Conservation (phyloP, 2,329 filamentous ascomycete genomes). For the Delphinella strobiligena region DNA sequence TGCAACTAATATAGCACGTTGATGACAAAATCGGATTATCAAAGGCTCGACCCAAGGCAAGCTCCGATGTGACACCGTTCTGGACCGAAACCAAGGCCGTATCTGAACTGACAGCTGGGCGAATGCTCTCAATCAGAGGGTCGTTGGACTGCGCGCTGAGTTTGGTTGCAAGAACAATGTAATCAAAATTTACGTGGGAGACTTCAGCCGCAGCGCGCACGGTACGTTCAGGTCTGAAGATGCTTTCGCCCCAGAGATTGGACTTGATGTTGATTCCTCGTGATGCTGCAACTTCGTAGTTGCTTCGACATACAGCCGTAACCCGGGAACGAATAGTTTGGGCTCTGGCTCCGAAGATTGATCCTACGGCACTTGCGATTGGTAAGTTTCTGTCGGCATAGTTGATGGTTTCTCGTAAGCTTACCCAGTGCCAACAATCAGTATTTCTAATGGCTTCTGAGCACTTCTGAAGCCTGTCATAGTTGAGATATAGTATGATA, state of each 20-base stretch:
- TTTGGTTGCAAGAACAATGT: slow-evolving; percentile 15
- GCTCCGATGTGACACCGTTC: slow-evolving; percentile 15
- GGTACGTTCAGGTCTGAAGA: slow-evolving; percentile 13
- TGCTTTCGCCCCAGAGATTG: slow-evolving; percentile 14
- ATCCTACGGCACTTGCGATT: slow-evolving; percentile 12
- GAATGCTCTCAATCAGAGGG: slow-evolving; percentile 10
- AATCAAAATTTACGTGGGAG: slow-evolving; percentile 12
- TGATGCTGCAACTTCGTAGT: slow-evolving; percentile 11
- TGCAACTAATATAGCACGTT: slow-evolving; percentile 15
- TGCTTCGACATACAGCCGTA: slow-evolving; percentile 15
- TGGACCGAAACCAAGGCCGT: slow-evolving; percentile 14
- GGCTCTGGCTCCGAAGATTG: slow-evolving; percentile 16
- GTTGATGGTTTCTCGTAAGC: not conserved
- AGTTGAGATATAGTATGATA: no score
- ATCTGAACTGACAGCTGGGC: slow-evolving; percentile 7
- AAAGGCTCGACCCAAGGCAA: slow-evolving; percentile 11
- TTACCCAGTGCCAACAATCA: not conserved
- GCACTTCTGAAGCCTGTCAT: not conserved
- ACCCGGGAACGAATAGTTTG: slow-evolving; percentile 12
- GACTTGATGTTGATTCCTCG: slow-evolving; percentile 12
- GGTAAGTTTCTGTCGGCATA: not conserved
- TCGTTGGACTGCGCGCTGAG: slow-evolving; percentile 10
- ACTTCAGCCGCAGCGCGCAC: slow-evolving; percentile 7
- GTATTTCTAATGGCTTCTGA: not conserved
- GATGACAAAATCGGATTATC: slow-evolving; percentile 14